Conservation (phyloP, 192 early-diverging fungal species). For the Coemansia sp. region DNA sequence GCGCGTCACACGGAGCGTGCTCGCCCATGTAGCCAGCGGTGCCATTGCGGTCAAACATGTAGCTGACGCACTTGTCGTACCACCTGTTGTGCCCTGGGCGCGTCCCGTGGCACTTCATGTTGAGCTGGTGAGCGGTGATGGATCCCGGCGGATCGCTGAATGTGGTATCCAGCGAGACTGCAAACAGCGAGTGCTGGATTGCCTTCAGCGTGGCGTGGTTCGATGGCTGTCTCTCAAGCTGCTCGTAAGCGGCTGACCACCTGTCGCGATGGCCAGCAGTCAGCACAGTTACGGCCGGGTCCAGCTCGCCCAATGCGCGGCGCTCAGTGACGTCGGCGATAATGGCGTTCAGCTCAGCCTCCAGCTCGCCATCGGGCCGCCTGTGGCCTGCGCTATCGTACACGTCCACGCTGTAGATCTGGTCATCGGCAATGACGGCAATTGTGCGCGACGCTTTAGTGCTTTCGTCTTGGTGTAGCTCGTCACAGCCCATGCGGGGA, state of each 20-base stretch:
- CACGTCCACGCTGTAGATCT: constrained; percentile 75
- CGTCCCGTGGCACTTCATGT: constrained; percentile 34
- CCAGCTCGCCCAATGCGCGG: constrained; percentile 28
- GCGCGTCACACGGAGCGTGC: constrained; percentile 86
- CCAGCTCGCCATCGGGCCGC: constrained; percentile 67
- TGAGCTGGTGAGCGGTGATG: constrained; percentile 35
- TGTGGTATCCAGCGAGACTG: constrained; percentile 76
- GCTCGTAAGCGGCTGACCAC: constrained; percentile 74
- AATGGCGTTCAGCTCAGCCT: constrained; percentile 66
- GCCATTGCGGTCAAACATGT: constrained; percentile 78
- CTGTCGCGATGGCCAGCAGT: constrained; percentile 82
- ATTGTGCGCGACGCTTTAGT: constrained; percentile 56
- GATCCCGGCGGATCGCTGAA: constrained; percentile 38
- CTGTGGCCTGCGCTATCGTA: constrained; percentile 61
- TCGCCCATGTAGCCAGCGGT: constrained; percentile 65
- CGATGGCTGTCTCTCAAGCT: constrained; percentile 62
- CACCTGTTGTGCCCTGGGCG: constrained; percentile 81
- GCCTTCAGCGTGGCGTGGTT: constrained; percentile 63
- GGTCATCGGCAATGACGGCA: constrained; percentile 71
- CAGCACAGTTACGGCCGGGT: constrained; percentile 67
- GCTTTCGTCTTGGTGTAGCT: constrained; percentile 44
- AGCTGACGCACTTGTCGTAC: constrained; percentile 83
- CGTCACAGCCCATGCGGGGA: constrained; percentile 76
- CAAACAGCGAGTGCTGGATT: constrained; percentile 80
- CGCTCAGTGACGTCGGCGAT: constrained; percentile 57